Base-by-base conservation (phyloP, 768 basidiomycete species). In the Coprinopsis cinerea region DNA sequence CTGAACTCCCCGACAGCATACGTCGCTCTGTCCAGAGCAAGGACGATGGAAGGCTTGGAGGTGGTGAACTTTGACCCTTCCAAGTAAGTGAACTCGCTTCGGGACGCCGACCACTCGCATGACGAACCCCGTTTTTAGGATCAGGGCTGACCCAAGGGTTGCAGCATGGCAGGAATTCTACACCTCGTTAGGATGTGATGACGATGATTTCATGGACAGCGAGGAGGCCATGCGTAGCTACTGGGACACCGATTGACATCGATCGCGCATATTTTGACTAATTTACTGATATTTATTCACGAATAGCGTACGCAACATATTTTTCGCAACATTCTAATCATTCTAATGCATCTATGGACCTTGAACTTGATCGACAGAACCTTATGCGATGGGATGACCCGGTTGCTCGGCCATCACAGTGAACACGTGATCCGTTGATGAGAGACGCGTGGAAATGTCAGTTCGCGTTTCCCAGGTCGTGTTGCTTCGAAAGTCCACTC, bases 1-100 rank as follows among this genome's bases (percentile, higher is more conserved):
- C 34, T 25, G 25, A 44, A 7, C 15, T 42, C 17, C 20, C 15
- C 13, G 48, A 4, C 47, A 83, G 82, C 78, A 1, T 85, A 85
- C 60, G 83, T 86, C 23, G 82, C 82, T 1, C 68, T 86, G 25
- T 88, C 85, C 17, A 75, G 86, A 45, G 85, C 84, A 11, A 86
- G 76, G 1, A 77, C 68, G 2, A 75, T 85, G 72, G 74, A 76
- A 1, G 72, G 75, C 0, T 67, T 89, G 6, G 74, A 89, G 57
- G 75, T 88, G 1, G 61, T 72, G 32, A 78, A 78, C 54, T 88
- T 89, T 55, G 67, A 82, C 53, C 70, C 78, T 1, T 62, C 65
- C 28, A 85, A 74, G 82, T 82, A 59, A 58, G 76, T 26, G n/a
- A 17, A 23, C 25, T 32, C n/a, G 44, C 17, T 2, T 24, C 25